A percentile compares a stretch with the other conserved stretches of the same genome.
Conservation (phyloP, 2,329 filamentous ascomycete genomes). For the Aspergillus alliaceus region DNA sequence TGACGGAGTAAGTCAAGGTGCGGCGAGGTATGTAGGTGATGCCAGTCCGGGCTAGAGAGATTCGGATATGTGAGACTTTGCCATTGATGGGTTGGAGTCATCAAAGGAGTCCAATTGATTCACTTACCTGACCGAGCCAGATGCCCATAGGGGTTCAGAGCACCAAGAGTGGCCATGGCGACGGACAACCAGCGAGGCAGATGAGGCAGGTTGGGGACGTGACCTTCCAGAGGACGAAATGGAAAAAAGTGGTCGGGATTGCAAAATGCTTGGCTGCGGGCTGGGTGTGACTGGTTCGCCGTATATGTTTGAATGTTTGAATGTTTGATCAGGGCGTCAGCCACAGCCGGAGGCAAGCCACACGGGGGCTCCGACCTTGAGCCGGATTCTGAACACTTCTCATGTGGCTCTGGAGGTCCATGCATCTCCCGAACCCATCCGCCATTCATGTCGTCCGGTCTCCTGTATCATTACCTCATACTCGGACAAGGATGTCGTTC, state of each 20-base stretch:
- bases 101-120: background rate
- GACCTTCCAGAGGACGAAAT: constrained; percentile 3
- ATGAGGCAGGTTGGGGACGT: constrained; percentile 9
- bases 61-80: background rate
- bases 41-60: constrained; percentile 30
- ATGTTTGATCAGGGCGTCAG: no score
- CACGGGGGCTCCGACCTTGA: background rate
- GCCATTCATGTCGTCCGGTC: background rate
- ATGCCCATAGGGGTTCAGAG: constrained; percentile 38
- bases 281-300: constrained; percentile 19
- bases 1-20: constrained; percentile 33
- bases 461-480: constrained; percentile 6
- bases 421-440: background rate
- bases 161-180: constrained; percentile 41
- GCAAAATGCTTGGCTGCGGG: constrained; percentile 21
- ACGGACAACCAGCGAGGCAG: constrained; percentile 8
- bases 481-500: background rate
- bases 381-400: background rate
- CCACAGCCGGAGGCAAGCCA: background rate
- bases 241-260: constrained; percentile 33
- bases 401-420: background rate
- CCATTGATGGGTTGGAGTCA: background rate
- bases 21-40: constrained; percentile 36
- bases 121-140: constrained; percentile 40
- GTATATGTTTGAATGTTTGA: constrained; percentile 7